These are phyloP conservation scores for Borealophlyctis nickersoniae DNA, from an alignment of 192 early-diverging fungal species.

Conservation along the genomic window DNA sequence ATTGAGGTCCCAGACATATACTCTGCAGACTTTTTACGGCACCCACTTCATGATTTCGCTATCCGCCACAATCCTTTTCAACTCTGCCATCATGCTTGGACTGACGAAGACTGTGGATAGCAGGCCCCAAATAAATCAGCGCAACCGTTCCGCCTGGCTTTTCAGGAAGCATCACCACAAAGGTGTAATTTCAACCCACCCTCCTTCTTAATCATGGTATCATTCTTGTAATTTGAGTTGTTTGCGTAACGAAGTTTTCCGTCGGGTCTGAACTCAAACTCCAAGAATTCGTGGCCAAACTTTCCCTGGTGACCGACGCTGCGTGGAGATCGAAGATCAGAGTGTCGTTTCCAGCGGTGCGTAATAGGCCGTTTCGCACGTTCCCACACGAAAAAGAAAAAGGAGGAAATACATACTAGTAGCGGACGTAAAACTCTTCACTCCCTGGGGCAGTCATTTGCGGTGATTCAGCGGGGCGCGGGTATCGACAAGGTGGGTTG, in stretches of 20 bases:
- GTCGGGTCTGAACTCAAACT: conserved; percentile 88
- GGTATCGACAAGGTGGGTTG: no score
- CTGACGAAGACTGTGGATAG: conserved; percentile 75
- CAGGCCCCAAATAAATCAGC: no score
- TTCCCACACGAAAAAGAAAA: neutral
- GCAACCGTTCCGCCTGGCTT: neutral
- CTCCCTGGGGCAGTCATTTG: no score
- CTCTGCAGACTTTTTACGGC: no score
- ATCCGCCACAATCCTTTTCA: conserved; percentile 84
- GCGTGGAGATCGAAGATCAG: neutral
- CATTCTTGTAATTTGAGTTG: conserved; percentile 97
- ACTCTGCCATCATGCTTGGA: conserved; percentile 75
- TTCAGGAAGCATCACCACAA: conserved; percentile 1
- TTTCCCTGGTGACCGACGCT: conserved; percentile 89
- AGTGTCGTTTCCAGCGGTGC: neutral
- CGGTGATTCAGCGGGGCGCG: no score
- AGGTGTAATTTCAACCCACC: conserved; percentile 42
- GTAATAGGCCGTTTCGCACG: neutral
- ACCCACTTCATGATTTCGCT: conserved; percentile 83
- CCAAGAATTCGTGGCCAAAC: conserved; percentile 98
- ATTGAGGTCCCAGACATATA: no score
- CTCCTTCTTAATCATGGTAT: conserved; percentile 92
- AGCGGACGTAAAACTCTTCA: conserved; percentile 58
- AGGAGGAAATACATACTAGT: conserved; percentile 36
- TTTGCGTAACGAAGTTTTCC: conserved; percentile 94